Evolutionary conservation across 73 alveolate species (phyloP).

Genomic region (Stentor coeruleus): DNA sequence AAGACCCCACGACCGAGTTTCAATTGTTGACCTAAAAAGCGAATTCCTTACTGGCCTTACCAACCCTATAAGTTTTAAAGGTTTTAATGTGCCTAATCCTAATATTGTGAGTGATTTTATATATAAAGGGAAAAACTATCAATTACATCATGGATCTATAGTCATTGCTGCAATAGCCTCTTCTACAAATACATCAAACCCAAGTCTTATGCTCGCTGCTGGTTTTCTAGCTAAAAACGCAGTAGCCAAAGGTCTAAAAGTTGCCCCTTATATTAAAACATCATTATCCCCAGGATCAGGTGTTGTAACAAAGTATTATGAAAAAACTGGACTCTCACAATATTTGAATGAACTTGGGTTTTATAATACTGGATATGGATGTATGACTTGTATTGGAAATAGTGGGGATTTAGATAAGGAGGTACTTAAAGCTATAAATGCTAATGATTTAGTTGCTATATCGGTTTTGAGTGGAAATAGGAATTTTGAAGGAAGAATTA

Average conservation of each 20-base stretch:
- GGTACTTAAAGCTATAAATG: conserved; percentile 61
- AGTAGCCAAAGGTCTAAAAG: conserved; percentile 71
- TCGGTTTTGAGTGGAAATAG: conserved; percentile 88
- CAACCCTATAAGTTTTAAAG: conserved; percentile 78
- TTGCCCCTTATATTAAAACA: conserved; percentile 80
- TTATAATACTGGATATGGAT: conserved; percentile 83
- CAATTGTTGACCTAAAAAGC: conserved; percentile 55
- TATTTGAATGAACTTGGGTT: conserved; percentile 74
- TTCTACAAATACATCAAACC: conserved; percentile 86
- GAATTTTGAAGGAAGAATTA: conserved; percentile 91
- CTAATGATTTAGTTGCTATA: conserved; percentile 77
- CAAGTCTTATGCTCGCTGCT: conserved; percentile 90
- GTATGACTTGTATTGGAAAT: conserved; percentile 92
- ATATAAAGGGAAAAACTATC: conserved; percentile 64
- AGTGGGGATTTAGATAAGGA: conserved; percentile 66
- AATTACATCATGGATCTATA: conserved; percentile 77
- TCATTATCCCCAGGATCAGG: conserved; percentile 85
- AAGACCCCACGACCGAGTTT: conserved; percentile 89
- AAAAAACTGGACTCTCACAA: conserved; percentile 55
- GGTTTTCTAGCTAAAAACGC: conserved; percentile 90
- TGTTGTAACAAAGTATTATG: conserved; percentile 67
- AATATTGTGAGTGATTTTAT: conserved; percentile 39
- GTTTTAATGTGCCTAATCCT: conserved; percentile 59
- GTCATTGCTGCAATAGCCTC: conserved; percentile 91
- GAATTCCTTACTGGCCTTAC: conserved; percentile 61